Evolutionary conservation across 78 protist species (phyloP).

Genomic region (Trichosphaerium sp.): DNA sequence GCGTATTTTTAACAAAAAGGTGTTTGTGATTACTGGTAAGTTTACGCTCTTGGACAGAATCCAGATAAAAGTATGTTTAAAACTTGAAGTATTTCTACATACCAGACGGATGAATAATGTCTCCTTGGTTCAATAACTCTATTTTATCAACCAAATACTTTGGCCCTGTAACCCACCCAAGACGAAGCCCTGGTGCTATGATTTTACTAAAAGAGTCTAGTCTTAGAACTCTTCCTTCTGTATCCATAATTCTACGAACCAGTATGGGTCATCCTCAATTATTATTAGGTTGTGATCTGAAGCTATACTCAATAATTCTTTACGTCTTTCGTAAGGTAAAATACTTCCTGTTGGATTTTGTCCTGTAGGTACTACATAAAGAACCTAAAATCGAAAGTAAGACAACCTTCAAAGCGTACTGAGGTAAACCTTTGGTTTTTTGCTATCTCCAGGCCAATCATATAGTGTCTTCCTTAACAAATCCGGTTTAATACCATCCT

Average conservation of each 20-base stretch:
- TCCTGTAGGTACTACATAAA: constrained; percentile 37
- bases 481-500: constrained; percentile 28
- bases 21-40: no score
- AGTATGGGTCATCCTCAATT: constrained; percentile 90
- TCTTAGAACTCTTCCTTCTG: constrained; percentile 72
- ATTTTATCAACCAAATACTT: constrained; percentile 32
- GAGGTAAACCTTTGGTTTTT: constrained; percentile 46
- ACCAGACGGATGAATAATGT: constrained; percentile 40
- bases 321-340: not conserved
- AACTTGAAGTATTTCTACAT: not conserved
- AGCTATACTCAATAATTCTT: constrained; percentile 14
- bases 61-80: not conserved
- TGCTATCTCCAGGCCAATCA: not conserved
- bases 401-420: constrained; percentile 64
- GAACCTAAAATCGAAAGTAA: constrained; percentile 78
- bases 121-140: constrained; percentile 35
- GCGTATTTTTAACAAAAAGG: no score
- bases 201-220: constrained; percentile 73
- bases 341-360: not conserved
- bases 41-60: no score
- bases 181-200: constrained; percentile 68
- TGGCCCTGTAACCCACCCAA: constrained; percentile 69
- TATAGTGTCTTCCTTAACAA: not conserved
- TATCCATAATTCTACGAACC: constrained; percentile 67
- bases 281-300: constrained; percentile 57